These are phyloP conservation scores for Porodaedalea pini DNA, from an alignment of 1,284 basidiomycete species.

Conservation along the genomic window DNA sequence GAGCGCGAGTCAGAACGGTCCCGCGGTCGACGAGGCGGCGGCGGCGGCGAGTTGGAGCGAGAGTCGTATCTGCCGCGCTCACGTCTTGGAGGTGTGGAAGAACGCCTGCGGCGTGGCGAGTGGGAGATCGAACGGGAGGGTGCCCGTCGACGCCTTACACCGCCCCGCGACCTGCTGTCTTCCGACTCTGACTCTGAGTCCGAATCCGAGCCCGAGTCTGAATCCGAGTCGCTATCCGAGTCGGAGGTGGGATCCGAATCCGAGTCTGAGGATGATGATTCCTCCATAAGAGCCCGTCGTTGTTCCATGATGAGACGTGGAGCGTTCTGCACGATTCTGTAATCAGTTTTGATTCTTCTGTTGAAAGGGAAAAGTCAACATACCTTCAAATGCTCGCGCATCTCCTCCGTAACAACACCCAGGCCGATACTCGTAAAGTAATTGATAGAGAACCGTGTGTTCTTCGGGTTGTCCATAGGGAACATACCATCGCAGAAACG, in stretches of 20 bases:
- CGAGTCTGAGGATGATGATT: slow-evolving; percentile 59
- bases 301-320: slow-evolving; percentile 91
- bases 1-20: slow-evolving; percentile 13
- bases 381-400: slow-evolving; percentile 93
- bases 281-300: slow-evolving; percentile 78
- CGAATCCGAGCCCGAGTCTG: slow-evolving; percentile 27
- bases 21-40: slow-evolving; percentile 31
- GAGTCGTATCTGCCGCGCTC: slow-evolving; percentile 4
- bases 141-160: slow-evolving; percentile 5
- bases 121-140: slow-evolving; percentile 1
- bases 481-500: slow-evolving; percentile 82
- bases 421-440: slow-evolving; percentile 95
- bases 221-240: slow-evolving; percentile 39
- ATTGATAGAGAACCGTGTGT: slow-evolving; percentile 97
- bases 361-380: slow-evolving; percentile 27
- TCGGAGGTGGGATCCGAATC: slow-evolving; percentile 36
- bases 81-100: slow-evolving; percentile 7
- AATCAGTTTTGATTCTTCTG: slow-evolving; percentile 4
- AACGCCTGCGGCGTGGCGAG: slow-evolving; percentile 14
- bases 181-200: slow-evolving; percentile 25
- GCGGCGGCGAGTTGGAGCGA: slow-evolving; percentile 19
- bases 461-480: slow-evolving; percentile 94
- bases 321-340: slow-evolving; percentile 60
- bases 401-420: slow-evolving; percentile 89
- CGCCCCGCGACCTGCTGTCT: slow-evolving; percentile 11